phyloP scores from a whole-genome alignment of 2,329 filamentous ascomycete species.

The Colletotrichum lupini region DNA sequence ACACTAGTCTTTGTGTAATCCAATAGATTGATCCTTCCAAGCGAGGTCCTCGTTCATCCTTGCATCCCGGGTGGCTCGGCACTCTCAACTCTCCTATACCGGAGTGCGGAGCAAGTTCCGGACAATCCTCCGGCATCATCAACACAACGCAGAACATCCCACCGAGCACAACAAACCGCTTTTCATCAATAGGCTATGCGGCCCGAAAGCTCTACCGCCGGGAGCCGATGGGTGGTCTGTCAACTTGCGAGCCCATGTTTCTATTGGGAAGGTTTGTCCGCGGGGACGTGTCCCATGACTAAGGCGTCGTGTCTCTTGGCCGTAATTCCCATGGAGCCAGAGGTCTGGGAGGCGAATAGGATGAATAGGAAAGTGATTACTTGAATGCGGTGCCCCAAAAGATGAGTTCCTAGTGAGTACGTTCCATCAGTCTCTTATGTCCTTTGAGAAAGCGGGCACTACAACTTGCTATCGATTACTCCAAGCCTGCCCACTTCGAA shows the following conservation, averaged over 20 bases:
- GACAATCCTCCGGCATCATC: not conserved
- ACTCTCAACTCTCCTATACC: not conserved
- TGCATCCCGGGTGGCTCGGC: no score
- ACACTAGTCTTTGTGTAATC: no score
- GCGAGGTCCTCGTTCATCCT: not conserved
- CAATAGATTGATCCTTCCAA: not conserved
- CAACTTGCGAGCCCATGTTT: not conserved
- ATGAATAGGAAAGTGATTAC: not conserved
- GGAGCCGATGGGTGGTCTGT: not conserved
- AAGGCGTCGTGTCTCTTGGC: not conserved
- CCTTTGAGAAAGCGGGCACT: not conserved
- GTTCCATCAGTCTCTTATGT: no score
- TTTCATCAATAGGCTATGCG: not conserved
- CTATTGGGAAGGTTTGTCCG: not conserved
- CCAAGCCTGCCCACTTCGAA: not conserved
- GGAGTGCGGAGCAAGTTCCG: constrained; percentile 19
- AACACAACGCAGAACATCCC: not conserved
- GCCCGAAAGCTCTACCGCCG: constrained; percentile 5
- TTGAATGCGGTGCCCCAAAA: not conserved
- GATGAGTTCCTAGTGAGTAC: not conserved
- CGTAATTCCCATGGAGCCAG: not conserved
- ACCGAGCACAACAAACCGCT: no score
- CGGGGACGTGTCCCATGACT: not conserved
- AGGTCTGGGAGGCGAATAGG: no score
- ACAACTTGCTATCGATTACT: not conserved